phyloP scores from a whole-genome alignment of 768 basidiomycete species.

The Cyathus striatus region DNA sequence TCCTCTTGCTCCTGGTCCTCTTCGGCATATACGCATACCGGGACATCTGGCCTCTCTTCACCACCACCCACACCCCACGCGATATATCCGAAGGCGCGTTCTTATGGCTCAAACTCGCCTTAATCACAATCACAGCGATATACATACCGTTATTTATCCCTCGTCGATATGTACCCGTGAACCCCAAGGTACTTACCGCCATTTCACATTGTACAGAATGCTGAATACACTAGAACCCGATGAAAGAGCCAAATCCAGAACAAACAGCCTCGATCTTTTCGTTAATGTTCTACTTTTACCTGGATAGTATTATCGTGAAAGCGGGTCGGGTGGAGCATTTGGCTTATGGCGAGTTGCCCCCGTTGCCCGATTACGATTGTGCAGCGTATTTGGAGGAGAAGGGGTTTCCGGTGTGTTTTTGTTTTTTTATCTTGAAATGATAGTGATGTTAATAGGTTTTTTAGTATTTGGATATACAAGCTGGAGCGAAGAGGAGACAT shows the following conservation, averaged over 20 bases:
- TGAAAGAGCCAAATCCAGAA: slow-evolving; percentile 31
- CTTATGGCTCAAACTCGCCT: slow-evolving; percentile 44
- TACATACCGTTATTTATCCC: slow-evolving; percentile 50
- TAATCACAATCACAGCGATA: slow-evolving; percentile 37
- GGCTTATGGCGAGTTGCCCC: slow-evolving; percentile 48
- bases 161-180: slow-evolving; percentile 46
- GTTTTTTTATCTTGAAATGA: background rate
- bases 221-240: too few relatives aligned
- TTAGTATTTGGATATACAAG: slow-evolving; percentile 34
- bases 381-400: slow-evolving; percentile 13
- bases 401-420: slow-evolving; percentile 18
- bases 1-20: slow-evolving; percentile 20
- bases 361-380: slow-evolving; percentile 55
- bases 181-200: slow-evolving; percentile 38
- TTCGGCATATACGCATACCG: slow-evolving; percentile 46
- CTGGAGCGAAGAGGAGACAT: slow-evolving; percentile 34
- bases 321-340: slow-evolving; percentile 40
- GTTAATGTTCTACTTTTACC: slow-evolving; percentile 40
- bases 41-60: slow-evolving; percentile 54
- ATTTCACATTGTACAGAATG: too few relatives aligned
- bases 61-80: slow-evolving; percentile 35
- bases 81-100: slow-evolving; percentile 39
- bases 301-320: slow-evolving; percentile 44
- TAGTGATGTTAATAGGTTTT: background rate
- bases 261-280: slow-evolving; percentile 44